A percentile compares a stretch with the other conserved stretches of the same genome.
These are phyloP conservation scores for Fusarium lyarnte DNA, from an alignment of 2,329 filamentous ascomycete genomes.

Conservation along the genomic window DNA sequence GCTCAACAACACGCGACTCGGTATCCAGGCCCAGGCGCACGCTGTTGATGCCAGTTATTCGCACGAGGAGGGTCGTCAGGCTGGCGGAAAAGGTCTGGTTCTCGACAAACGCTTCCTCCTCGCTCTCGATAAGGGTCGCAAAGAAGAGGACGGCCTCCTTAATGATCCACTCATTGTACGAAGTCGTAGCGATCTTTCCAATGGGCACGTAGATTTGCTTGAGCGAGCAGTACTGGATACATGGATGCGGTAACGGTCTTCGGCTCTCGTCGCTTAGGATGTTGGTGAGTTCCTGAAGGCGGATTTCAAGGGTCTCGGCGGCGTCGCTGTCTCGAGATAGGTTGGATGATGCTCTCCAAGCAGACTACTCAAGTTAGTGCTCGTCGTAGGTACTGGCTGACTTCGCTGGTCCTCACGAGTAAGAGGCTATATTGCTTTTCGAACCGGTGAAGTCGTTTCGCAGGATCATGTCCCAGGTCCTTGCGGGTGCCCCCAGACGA, in stretches of 20 bases:
- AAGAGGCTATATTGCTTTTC: slow-evolving; percentile 73
- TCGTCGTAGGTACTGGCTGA: not conserved
- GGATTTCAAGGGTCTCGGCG: slow-evolving; percentile 69
- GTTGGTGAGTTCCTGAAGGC: slow-evolving; percentile 70
- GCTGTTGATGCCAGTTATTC: slow-evolving; percentile 78
- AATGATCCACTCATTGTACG: slow-evolving; percentile 86
- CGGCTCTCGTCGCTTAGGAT: slow-evolving; percentile 91
- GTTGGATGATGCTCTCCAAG: slow-evolving; percentile 71
- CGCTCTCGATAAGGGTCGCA: slow-evolving; percentile 91
- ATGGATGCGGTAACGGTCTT: slow-evolving; percentile 88
- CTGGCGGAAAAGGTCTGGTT: slow-evolving; percentile 86
- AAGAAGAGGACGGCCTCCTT: slow-evolving; percentile 87
- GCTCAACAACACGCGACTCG: slow-evolving; percentile 88
- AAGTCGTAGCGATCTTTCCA: slow-evolving; percentile 86
- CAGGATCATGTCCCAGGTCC: slow-evolving; percentile 70
- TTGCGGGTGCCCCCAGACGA: slow-evolving; percentile 64
- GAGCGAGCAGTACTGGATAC: slow-evolving; percentile 84
- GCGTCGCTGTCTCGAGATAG: slow-evolving; percentile 68
- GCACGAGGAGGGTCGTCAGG: slow-evolving; percentile 84
- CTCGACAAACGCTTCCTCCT: slow-evolving; percentile 94
- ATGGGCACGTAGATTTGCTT: slow-evolving; percentile 92
- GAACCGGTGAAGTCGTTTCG: slow-evolving; percentile 71
- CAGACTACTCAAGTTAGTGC: slow-evolving; percentile 50
- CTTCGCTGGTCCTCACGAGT: slow-evolving; percentile 56
- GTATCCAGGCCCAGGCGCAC: slow-evolving; percentile 81